Evolutionary conservation across 345 rosid genomes (phyloP), one percentile per base, ranked within the genome.

Genomic region (Punica granatum): DNA sequence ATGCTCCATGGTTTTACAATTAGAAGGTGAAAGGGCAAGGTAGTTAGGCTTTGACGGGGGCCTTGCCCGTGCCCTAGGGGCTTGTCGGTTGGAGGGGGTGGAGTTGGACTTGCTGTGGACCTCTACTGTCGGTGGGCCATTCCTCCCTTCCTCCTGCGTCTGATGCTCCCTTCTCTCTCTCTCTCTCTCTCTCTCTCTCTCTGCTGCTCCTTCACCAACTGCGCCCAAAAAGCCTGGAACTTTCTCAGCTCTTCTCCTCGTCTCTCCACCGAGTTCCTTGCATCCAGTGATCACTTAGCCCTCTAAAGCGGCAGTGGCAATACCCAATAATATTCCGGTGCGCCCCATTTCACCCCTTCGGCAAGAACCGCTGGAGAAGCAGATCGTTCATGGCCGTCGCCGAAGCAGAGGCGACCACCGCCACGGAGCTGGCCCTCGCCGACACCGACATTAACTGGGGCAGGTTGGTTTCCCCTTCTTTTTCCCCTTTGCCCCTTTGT

Each of bases 401-500:
- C 63, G 85, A 75, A 63, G 67, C 83, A 3, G 83, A 82, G 63
- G 76, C 60, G 4, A 56, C 77, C 33, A 5, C 81, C 16, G 21
- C 77, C 70, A 66, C 82, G 5, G 60, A 69, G 39, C 60, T 80
- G 49, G 75, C 88, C 19, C 85, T 83, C 42, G 75, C 88, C 1
- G 88, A 88, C 68, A 80, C 82, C 63, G 87, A 88, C 74, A 77
- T 83, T 78, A 79, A 88, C 65, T 85, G 88, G 88, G 77, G 46
- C 71, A 85, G 87, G 87, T 82, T 1, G 48, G 12, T 21, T 30
- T 11, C 33, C 0, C 15, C 14, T 33, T 23, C 15, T 7, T 63
- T 15, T 53, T 23, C 13, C 13, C 0, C 44, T 26, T 32, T 36
- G 4, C n/a, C 53, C 31, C 32, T 33, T n/a, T 60, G 23, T 35